A percentile compares a stretch with the other conserved stretches of the same genome.
Evolutionary conservation across 2,329 filamentous ascomycete species (phyloP).

Genomic region (Plectosphaerella plurivora): DNA sequence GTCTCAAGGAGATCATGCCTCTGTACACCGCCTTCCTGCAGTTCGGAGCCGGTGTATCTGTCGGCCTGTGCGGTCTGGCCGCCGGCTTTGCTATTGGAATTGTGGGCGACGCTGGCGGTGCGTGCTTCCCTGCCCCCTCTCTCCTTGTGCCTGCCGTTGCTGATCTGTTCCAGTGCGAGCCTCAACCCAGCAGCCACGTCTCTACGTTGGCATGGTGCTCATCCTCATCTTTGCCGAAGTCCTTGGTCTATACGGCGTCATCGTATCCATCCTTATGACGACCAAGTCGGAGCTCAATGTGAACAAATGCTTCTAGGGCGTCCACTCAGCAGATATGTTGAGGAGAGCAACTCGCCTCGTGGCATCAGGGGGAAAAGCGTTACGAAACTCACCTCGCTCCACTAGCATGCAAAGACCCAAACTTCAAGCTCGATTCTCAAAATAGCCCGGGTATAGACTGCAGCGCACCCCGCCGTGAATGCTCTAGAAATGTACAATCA

Average conservation of each 20-base stretch:
- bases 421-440: constrained; percentile 1
- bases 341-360: too few species aligned
- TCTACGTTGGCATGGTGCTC: constrained; percentile 42
- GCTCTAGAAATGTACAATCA: constrained; percentile 4
- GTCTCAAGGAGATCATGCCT: constrained; percentile 34
- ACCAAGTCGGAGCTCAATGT: constrained; percentile 33
- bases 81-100: constrained; percentile 43
- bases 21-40: constrained; percentile 38
- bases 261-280: constrained; percentile 44
- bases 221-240: constrained; percentile 45
- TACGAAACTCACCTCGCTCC: too few species aligned
- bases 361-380: too few species aligned
- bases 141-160: background rate
- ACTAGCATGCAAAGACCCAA: too few species aligned
- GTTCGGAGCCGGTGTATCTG: constrained; percentile 36
- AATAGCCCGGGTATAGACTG: constrained; percentile 11
- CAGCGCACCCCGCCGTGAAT: constrained; percentile 6
- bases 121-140: constrained; percentile 12
- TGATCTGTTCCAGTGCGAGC: constrained; percentile 29
- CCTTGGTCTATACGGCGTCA: constrained; percentile 39
- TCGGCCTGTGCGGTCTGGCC: constrained; percentile 39
- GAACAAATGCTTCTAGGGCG: constrained; percentile 24
- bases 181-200: constrained; percentile 39
- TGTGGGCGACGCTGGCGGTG: constrained; percentile 39
- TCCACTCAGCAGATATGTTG: too few species aligned